Evolutionary conservation across 75 land plant genomes (phyloP).

Genomic region (Sequoiadendron giganteum): DNA sequence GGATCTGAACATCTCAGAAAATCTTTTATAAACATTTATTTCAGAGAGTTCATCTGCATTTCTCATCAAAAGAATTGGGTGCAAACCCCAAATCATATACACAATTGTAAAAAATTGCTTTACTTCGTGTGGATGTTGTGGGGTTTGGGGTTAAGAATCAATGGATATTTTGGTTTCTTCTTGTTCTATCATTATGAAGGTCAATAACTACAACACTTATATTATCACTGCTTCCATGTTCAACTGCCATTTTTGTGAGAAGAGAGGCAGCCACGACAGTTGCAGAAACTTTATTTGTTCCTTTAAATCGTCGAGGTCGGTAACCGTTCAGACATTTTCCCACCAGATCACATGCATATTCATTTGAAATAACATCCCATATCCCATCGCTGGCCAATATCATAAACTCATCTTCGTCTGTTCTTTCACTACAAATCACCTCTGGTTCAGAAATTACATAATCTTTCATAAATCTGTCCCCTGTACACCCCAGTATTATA

Average conservation of each 20-base stretch:
- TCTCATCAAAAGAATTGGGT: too few relatives aligned
- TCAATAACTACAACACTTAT: neutral
- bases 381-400: slow-evolving; percentile 39
- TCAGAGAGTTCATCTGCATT: too few relatives aligned
- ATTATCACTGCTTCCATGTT: neutral
- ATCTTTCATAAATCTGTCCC: slow-evolving; percentile 21
- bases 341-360: slow-evolving; percentile 12
- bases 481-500: neutral
- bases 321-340: slow-evolving; percentile 20
- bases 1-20: too few relatives aligned
- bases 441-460: slow-evolving; percentile 33
- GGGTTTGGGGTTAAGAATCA: too few relatives aligned
- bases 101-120: too few relatives aligned
- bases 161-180: neutral
- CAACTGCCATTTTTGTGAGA: neutral
- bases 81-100: too few relatives aligned
- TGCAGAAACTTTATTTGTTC: neutral
- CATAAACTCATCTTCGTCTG: slow-evolving; percentile 25
- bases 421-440: slow-evolving; percentile 10
- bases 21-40: too few relatives aligned
- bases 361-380: slow-evolving; percentile 18
- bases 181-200: neutral
- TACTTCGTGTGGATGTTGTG: too few relatives aligned
- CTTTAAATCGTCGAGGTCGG: neutral
- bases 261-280: neutral